Percentiles rank a stretch among this genome's conserved stretches.
Conservation (phyloP, 2,329 filamentous ascomycete species). For the Tolypocladium nubicola region DNA sequence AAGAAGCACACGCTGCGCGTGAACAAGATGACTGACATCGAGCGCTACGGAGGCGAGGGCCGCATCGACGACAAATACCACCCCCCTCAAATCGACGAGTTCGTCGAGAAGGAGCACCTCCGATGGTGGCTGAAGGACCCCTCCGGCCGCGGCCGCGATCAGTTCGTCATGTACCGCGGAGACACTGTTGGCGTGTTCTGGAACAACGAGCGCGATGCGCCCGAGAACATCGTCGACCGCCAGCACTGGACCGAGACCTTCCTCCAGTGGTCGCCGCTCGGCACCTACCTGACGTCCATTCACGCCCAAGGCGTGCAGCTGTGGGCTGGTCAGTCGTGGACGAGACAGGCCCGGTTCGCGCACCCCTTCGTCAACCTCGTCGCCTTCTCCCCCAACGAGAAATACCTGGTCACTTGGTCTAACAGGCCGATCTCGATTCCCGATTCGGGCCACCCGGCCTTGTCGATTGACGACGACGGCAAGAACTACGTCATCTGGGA, state of each 20-base stretch:
- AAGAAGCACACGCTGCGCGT: slow-evolving; percentile 93
- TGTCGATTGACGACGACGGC: slow-evolving; percentile 87
- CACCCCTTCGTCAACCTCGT: slow-evolving; percentile 94
- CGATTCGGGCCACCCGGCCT: slow-evolving; percentile 72
- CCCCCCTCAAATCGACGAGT: slow-evolving; percentile 70
- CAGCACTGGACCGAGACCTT: slow-evolving; percentile 97
- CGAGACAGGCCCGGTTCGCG: slow-evolving; percentile 82
- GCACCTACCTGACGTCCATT: slow-evolving; percentile 88
- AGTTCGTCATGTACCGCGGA: slow-evolving; percentile 88
- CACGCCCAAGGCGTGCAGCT: slow-evolving; percentile 95
- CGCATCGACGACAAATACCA: slow-evolving; percentile 86
- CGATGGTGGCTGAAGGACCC: slow-evolving; percentile 86
- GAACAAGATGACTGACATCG: slow-evolving; percentile 97
- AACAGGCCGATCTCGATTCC: slow-evolving; percentile 86
- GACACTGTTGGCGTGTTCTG: slow-evolving; percentile 93
- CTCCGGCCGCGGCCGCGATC: slow-evolving; percentile 71
- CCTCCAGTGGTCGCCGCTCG: slow-evolving; percentile 93
- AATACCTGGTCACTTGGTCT: slow-evolving; percentile 94
- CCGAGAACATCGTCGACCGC: slow-evolving; percentile 83
- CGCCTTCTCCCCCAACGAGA: slow-evolving; percentile 89
- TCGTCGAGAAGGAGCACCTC: slow-evolving; percentile 86
- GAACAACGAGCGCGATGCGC: slow-evolving; percentile 91
- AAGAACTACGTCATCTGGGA: slow-evolving; percentile 99
- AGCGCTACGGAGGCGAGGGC: slow-evolving; percentile 89
- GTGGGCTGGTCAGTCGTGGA: slow-evolving; percentile 88